Evolutionary conservation across 805 yeast species (phyloP), one percentile per base, ranked within the genome.

Genomic region (Saturnispora quitensis): DNA sequence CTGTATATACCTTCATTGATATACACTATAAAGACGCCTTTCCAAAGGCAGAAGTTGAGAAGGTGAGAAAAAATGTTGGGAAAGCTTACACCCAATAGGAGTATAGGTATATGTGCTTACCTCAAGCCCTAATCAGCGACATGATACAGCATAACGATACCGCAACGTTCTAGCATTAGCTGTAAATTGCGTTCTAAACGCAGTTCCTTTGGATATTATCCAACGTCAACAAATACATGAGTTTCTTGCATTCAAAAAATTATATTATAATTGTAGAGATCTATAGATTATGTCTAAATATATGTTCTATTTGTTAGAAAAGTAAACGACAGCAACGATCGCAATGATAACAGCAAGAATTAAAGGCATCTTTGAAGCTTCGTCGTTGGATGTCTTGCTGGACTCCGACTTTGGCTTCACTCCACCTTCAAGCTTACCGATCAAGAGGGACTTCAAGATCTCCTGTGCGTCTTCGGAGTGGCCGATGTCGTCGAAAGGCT

Each of bases 401-500:
- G 60, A 48, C 17, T 60, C 44, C 22, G 42, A 3, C 43, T 61
- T 52, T 8, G 56, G 53, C 15, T 59, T 64, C 40, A 77, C 76
- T 46, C 82, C 86, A 63, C 71, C 71, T 48, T 89, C 90, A 49
- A 91, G 75, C 50, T 77, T 82, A 58, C 99, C 99, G 53, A 93
- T 77, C 59, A 77, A 73, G 64, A 89, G 72, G 40, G 77, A 80
- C 44, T 71, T 74, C 62, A 93, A 73, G 59, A 84, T 74, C 61
- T 84, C 93, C 60, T 82, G 81, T 40, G 99, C 98, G 59, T 90
- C 97, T 56, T 90, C 97, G 35, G 98, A 89, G 72, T 93, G 99
- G 35, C 99, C 99, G 65, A 93, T 90, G 64, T 89, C 96, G 59
- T 78, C 80, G 62, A 84, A 84, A 25, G 84, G 81, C 62, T 78